Conservation (phyloP, 2,329 filamentous ascomycete species). For the Fusarium sp. region DNA sequence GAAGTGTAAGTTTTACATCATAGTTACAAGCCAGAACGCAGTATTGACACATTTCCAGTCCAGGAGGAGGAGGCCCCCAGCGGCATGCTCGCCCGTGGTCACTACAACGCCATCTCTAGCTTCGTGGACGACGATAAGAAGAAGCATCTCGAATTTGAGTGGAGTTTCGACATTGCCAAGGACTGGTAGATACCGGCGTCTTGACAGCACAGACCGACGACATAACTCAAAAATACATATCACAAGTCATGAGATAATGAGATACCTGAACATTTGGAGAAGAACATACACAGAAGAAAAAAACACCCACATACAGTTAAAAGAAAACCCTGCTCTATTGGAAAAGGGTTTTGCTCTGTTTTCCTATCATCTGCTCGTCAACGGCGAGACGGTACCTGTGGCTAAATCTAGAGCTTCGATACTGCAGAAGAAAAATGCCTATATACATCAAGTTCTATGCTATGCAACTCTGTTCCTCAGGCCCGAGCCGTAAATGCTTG, state of each 20-base stretch:
- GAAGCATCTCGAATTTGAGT: constrained; percentile 91
- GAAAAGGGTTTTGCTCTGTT: constrained; percentile 37
- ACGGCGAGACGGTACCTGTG: constrained; percentile 25
- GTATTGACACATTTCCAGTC: constrained; percentile 65
- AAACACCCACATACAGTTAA: constrained; percentile 29
- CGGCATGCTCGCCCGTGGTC: constrained; percentile 88
- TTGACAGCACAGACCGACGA: constrained; percentile 17
- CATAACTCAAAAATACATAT: constrained; percentile 35
- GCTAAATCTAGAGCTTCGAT: constrained; percentile 30
- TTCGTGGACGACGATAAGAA: constrained; percentile 97
- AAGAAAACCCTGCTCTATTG: constrained; percentile 19
- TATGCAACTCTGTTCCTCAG: constrained; percentile 41
- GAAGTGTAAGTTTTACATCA: constrained; percentile 75
- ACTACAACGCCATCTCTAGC: constrained; percentile 89
- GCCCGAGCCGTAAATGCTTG: constrained; percentile 29
- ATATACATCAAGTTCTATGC: constrained; percentile 45
- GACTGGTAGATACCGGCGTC: constrained; percentile 75
- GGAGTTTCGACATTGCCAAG: constrained; percentile 97
- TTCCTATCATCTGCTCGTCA: constrained; percentile 37
- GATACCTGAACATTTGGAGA: constrained; percentile 45
- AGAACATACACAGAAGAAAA: constrained; percentile 30
- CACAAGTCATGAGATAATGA: constrained; percentile 47
- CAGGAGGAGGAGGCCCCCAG: constrained; percentile 91
- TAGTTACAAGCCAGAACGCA: background rate
- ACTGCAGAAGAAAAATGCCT: constrained; percentile 32